These are phyloP conservation scores for Blastobotrys apis DNA, from an alignment of 1,139 yeast species.

Conservation along the genomic window DNA sequence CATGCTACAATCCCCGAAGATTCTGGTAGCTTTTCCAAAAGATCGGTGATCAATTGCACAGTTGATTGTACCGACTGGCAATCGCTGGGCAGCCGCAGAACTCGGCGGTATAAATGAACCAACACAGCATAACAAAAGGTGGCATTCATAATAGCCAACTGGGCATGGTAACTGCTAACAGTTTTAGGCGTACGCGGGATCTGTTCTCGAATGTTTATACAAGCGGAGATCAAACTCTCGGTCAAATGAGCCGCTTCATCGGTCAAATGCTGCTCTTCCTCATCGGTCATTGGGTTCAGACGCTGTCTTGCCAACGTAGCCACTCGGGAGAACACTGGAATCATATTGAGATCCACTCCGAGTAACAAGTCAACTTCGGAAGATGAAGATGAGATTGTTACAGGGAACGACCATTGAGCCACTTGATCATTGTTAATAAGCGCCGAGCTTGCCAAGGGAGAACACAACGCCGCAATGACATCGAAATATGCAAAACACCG, in stretches of 20 bases:
- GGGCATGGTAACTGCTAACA: conserved; percentile 7
- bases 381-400: conserved; percentile 19
- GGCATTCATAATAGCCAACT: conserved; percentile 47
- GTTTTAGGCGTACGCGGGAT: neutral
- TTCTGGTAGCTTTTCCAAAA: conserved; percentile 39
- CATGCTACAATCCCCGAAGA: conserved; percentile 49
- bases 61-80: conserved; percentile 45
- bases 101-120: conserved; percentile 50
- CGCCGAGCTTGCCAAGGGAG: conserved; percentile 28
- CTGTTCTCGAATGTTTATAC: conserved; percentile 18
- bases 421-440: conserved; percentile 17
- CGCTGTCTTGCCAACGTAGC: conserved; percentile 39
- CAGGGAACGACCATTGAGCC: conserved; percentile 18
- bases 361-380: conserved; percentile 48
- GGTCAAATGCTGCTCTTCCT: conserved; percentile 21
- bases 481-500: conserved; percentile 74
- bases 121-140: conserved; percentile 50
- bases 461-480: conserved; percentile 54
- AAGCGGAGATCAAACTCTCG: conserved; percentile 24
- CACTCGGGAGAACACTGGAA: conserved; percentile 48
- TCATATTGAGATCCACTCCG: conserved; percentile 50
- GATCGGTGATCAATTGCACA: conserved; percentile 40
- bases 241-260: conserved; percentile 29
- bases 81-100: conserved; percentile 41
- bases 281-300: neutral